phyloP scores from a whole-genome alignment of 75 land plant species.

The Cryptomeria japonica region DNA sequence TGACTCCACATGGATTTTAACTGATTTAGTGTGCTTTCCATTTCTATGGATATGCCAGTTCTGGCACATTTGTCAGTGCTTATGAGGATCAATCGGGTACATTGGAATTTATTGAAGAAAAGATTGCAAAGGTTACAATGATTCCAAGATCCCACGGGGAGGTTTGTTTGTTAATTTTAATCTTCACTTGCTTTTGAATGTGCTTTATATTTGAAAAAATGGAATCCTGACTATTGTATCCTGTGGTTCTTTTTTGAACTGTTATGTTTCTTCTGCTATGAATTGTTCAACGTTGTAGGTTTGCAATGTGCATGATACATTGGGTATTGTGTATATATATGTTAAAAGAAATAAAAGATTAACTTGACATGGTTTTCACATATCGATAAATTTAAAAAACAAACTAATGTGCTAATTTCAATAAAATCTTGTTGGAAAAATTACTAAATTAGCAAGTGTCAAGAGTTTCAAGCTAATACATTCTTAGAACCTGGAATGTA shows the following conservation, averaged over 20 bases:
- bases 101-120: conserved; percentile 69
- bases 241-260: not conserved
- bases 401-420: not conserved
- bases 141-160: conserved; percentile 84
- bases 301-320: not conserved
- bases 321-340: not conserved
- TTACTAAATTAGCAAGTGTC: not conserved
- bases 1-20: not conserved
- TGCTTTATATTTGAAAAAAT: conserved; percentile 2
- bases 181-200: not conserved
- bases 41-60: conserved; percentile 44
- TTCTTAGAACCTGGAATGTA: not conserved
- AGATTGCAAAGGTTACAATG: conserved; percentile 91
- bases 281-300: not conserved
- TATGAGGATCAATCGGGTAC: conserved; percentile 70
- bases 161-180: conserved; percentile 34
- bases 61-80: conserved; percentile 79
- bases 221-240: too few species aligned
- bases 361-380: not conserved
- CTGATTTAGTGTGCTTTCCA: not conserved
- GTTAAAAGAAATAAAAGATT: not conserved
- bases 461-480: not conserved
- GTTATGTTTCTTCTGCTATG: not conserved
- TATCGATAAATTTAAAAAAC: not conserved
- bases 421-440: not conserved